phyloP scores from a whole-genome alignment of 257 asterid species.

The Leonotis leonurus region DNA sequence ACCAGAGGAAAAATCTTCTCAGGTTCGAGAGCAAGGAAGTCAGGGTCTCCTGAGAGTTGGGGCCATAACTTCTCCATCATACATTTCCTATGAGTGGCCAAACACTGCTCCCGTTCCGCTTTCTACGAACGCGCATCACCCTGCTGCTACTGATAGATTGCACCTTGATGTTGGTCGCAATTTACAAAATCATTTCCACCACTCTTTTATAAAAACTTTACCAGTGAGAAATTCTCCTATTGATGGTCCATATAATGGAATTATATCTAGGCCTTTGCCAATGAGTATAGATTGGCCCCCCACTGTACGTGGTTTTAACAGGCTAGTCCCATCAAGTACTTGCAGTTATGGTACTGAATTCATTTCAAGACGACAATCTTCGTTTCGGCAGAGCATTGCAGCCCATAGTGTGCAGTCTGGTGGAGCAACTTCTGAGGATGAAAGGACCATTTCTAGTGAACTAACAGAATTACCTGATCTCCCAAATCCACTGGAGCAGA shows the following conservation, averaged over 20 bases:
- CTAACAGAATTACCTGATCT: slow-evolving; percentile 52
- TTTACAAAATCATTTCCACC: slow-evolving; percentile 82
- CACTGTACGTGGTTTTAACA: slow-evolving; percentile 56
- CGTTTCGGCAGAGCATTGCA: slow-evolving; percentile 56
- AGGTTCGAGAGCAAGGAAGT: slow-evolving; percentile 43
- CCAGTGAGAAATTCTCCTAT: slow-evolving; percentile 66
- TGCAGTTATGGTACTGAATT: slow-evolving; percentile 85
- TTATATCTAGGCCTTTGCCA: slow-evolving; percentile 58
- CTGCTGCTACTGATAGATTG: slow-evolving; percentile 92
- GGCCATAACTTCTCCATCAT: slow-evolving; percentile 50
- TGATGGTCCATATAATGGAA: slow-evolving; percentile 58
- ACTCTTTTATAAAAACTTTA: slow-evolving; percentile 60
- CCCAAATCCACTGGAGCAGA: slow-evolving; percentile 53
- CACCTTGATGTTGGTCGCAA: slow-evolving; percentile 95
- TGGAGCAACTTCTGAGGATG: slow-evolving; percentile 71
- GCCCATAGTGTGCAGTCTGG: slow-evolving; percentile 48
- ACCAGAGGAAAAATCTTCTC: slow-evolving; percentile 30
- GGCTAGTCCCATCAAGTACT: slow-evolving; percentile 61
- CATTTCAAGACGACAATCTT: slow-evolving; percentile 69
- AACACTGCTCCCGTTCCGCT: slow-evolving; percentile 59
- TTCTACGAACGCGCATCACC: slow-evolving; percentile 51
- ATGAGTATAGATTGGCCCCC: slow-evolving; percentile 96
- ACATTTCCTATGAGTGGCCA: slow-evolving; percentile 94
- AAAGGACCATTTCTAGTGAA: slow-evolving; percentile 61
- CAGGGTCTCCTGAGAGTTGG: slow-evolving; percentile 53